Evolutionary conservation across 768 basidiomycete species (phyloP), one percentile per base, ranked within the genome.

Genomic region (Lactifluus hygrophoroides): DNA sequence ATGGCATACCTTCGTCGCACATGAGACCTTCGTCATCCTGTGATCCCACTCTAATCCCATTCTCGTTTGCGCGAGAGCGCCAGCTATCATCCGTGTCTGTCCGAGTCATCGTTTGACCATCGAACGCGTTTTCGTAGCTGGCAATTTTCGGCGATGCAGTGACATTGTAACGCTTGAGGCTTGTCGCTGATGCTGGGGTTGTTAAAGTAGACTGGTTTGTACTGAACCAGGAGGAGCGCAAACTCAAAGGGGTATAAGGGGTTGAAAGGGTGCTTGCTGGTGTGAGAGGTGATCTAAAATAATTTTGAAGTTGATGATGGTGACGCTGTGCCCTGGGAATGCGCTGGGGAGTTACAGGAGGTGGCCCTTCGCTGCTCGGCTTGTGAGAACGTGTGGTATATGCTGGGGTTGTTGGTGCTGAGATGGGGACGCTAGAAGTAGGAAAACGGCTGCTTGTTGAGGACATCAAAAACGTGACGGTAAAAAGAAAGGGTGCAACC

Each of bases 211-310:
- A 73, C 45, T 62, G 68, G 61, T 77, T 80, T 34, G 81, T 75
- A 35, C 65, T 65, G 46, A 78, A 77, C 40, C 79, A 73, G 61
- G 80, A 76, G 6, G 85, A 88, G 62, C 81, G 81, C 43, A 85
- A 75, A 66, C 84, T 86, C 66, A 84, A 75, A 30, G 86, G 85
- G 3, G 85, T 86, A 69, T 85, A 86, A 8, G 85, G 84, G 19
- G 84, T 74, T 21, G 77, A 77, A 43, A 66, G 51, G 17, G 70
- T 71, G 53, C 75, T 84, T 53, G 77, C 76, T 23, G 85, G 84
- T 14, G 84, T 84, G 51, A 77, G 69, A 19, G 85, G 84, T 61
- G 84, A 84, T 70, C 75, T 78, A 71, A 70, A 70, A 50, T 58
- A 54, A 46, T 63, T 64, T 58, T 65, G 64, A 9, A 57, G 64